Percentiles rank a stretch among this genome's conserved stretches.
phyloP scores from a whole-genome alignment of 2,329 filamentous ascomycete species.

The Pezicula rhizophila region DNA sequence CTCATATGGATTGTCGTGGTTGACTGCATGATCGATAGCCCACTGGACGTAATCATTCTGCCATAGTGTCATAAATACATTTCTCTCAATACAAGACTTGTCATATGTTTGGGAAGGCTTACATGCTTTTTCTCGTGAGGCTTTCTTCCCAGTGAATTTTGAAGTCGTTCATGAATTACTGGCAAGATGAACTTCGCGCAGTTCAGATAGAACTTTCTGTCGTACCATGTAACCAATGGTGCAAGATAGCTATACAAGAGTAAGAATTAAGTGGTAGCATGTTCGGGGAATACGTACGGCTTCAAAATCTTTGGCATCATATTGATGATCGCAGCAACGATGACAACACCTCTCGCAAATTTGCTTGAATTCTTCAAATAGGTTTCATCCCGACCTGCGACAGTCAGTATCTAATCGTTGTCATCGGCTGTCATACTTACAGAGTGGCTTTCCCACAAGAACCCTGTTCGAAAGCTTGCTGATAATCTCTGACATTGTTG shows the following conservation, averaged over 20 bases:
- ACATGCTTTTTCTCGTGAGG: conserved; percentile 17
- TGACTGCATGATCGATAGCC: conserved; percentile 30
- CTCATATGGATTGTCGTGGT: conserved; percentile 32
- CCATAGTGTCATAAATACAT: conserved; percentile 4
- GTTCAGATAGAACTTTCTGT: conserved; percentile 17
- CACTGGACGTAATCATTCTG: conserved; percentile 35
- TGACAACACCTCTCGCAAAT: conserved; percentile 28
- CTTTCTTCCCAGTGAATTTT: conserved; percentile 3
- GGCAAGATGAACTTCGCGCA: conserved; percentile 28
- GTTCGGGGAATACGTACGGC: conserved; percentile 18
- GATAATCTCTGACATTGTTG: conserved; percentile 22
- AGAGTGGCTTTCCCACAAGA: conserved; percentile 25
- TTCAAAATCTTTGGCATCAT: conserved; percentile 27
- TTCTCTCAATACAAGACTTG: too few species aligned
- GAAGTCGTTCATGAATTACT: conserved; percentile 27
- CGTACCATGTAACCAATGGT: conserved; percentile 13
- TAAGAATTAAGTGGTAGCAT: too few species aligned
- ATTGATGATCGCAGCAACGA: conserved; percentile 28
- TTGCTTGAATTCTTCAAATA: conserved; percentile 27
- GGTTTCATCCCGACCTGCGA: conserved; percentile 24
- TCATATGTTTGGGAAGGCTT: background rate
- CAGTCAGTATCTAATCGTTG: background rate
- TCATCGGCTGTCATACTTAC: conserved; percentile 13
- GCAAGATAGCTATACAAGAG: conserved; percentile 16
- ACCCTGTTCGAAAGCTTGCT: conserved; percentile 23